Evolutionary conservation across 345 rosid genomes (phyloP).

Genomic region (Camelina laxa): DNA sequence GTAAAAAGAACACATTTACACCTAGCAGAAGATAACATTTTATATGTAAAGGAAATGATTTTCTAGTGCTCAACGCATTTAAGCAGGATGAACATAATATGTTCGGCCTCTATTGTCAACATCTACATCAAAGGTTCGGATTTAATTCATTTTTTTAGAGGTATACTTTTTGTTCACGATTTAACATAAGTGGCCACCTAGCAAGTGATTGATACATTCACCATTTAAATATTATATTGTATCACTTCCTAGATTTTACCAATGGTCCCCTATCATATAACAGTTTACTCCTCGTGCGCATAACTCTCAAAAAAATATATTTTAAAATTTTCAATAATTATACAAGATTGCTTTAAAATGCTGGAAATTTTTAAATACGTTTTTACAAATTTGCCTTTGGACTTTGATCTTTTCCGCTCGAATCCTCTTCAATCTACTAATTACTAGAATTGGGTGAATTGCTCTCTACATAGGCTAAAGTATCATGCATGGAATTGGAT

Average conservation of each 20-base stretch:
- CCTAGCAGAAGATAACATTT: conserved; percentile 26
- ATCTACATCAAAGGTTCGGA: conserved; percentile 18
- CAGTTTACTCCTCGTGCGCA: background rate
- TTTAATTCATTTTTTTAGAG: background rate
- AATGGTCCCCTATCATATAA: conserved; percentile 13
- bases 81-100: conserved; percentile 11
- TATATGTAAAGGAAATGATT: background rate
- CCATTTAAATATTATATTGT: background rate
- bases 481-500: background rate
- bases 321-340: background rate
- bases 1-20: background rate
- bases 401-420: too few relatives aligned
- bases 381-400: too few relatives aligned
- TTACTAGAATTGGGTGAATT: too few relatives aligned
- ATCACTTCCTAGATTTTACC: background rate
- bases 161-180: background rate
- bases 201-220: conserved; percentile 30
- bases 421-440: too few relatives aligned
- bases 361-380: too few relatives aligned
- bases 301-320: background rate
- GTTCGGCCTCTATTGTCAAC: conserved; percentile 11
- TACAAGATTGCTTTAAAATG: too few relatives aligned
- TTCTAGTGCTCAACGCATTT: conserved; percentile 23
- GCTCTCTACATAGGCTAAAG: background rate
- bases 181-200: conserved; percentile 23